These are phyloP conservation scores for Metschnikowia similis DNA, from an alignment of 805 yeast genomes.

Conservation along the genomic window DNA sequence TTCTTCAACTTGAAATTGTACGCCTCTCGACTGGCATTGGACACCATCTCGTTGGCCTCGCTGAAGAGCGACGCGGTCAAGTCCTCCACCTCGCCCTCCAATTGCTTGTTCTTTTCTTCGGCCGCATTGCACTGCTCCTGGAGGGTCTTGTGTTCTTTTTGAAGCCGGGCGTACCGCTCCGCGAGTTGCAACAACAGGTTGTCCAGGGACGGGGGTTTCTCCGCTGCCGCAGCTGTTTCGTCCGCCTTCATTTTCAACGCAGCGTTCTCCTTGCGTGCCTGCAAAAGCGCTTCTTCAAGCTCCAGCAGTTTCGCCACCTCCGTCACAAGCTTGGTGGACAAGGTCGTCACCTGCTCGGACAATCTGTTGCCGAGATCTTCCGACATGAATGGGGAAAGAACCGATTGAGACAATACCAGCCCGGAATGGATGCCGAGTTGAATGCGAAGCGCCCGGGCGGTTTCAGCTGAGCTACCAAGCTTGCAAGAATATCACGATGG, in stretches of 20 bases:
- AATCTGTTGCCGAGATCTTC: constrained; percentile 37
- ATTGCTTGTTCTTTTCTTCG: constrained; percentile 53
- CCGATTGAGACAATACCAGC: no score
- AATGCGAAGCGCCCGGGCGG: no score
- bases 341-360: constrained; percentile 50
- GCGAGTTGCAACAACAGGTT: constrained; percentile 20
- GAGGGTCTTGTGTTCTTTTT: constrained; percentile 18
- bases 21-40: constrained; percentile 67
- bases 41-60: constrained; percentile 84
- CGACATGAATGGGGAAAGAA: constrained; percentile 3
- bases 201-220: not conserved
- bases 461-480: no score
- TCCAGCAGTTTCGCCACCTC: constrained; percentile 55
- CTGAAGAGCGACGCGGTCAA: constrained; percentile 70
- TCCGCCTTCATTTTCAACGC: not conserved
- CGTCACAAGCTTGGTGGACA: constrained; percentile 58
- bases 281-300: constrained; percentile 46
- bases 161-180: constrained; percentile 29
- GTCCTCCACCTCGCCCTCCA: constrained; percentile 76
- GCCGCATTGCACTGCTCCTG: constrained; percentile 42
- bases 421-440: no score
- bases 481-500: no score
- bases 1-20: constrained; percentile 58
- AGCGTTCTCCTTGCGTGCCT: constrained; percentile 32
- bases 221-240: not conserved